phyloP scores from a whole-genome alignment of 2,329 filamentous ascomycete species.

The Aspergillus sp. region DNA sequence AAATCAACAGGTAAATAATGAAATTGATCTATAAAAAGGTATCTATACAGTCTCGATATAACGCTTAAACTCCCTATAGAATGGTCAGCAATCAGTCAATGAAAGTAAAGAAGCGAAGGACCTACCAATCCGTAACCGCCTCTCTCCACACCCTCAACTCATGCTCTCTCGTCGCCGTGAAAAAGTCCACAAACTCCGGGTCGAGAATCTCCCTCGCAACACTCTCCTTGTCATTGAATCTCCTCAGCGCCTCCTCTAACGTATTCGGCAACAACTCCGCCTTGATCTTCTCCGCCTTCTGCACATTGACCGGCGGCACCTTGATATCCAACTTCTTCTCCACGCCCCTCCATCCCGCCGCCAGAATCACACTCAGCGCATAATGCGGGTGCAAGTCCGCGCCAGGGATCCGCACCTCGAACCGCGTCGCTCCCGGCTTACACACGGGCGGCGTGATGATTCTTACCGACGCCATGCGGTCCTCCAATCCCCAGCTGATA shows the following conservation, averaged over 20 bases:
- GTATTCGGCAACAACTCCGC: slow-evolving; percentile 67
- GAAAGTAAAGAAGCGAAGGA: slow-evolving; percentile 4
- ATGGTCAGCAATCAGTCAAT: slow-evolving; percentile 6
- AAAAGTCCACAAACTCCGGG: slow-evolving; percentile 93
- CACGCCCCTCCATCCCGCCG: slow-evolving; percentile 85
- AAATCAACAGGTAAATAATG: too few species aligned
- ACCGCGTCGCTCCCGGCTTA: slow-evolving; percentile 60
- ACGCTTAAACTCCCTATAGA: slow-evolving; percentile 65
- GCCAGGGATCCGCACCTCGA: slow-evolving; percentile 44
- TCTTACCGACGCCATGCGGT: slow-evolving; percentile 85
- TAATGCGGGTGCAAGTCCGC: slow-evolving; percentile 87
- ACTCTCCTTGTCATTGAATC: slow-evolving; percentile 74
- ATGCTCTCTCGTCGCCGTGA: slow-evolving; percentile 86
- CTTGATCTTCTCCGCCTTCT: slow-evolving; percentile 59
- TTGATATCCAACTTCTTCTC: slow-evolving; percentile 84
- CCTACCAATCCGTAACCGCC: slow-evolving; percentile 88
- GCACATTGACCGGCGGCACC: slow-evolving; percentile 78
- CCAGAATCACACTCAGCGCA: slow-evolving; percentile 83
- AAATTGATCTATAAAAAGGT: too few species aligned
- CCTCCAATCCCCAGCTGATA: slow-evolving; percentile 92
- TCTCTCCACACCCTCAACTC: slow-evolving; percentile 89
- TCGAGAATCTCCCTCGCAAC: slow-evolving; percentile 90
- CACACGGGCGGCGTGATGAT: slow-evolving; percentile 86
- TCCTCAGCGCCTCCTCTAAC: slow-evolving; percentile 76
- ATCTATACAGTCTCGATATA: slow-evolving; percentile 70